These are phyloP conservation scores for Gloeostereum incarnatum DNA, from an alignment of 768 basidiomycete genomes.

Conservation along the genomic window DNA sequence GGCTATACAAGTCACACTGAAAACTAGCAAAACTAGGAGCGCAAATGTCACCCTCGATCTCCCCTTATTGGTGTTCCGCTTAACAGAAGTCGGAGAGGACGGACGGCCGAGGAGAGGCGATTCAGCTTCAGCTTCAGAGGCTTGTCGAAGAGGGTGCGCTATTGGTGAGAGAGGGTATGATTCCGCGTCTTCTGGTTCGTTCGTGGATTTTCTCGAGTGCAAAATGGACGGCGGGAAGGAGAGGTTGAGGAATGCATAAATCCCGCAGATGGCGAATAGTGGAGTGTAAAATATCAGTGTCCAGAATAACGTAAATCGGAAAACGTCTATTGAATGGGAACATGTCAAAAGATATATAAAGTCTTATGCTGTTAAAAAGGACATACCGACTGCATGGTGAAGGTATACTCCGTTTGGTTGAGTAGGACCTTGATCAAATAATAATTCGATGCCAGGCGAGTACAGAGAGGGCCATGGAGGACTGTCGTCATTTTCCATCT, in stretches of 20 bases:
- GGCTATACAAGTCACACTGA: conserved; percentile 29
- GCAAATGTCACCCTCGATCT: conserved; percentile 39
- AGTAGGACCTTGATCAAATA: conserved; percentile 25
- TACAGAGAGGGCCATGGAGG: conserved; percentile 43
- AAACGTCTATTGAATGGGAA: conserved; percentile 30
- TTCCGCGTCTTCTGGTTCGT: conserved; percentile 1
- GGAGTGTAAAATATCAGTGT: conserved; percentile 40
- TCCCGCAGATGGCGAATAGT: conserved; percentile 36
- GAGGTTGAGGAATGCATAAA: conserved; percentile 43
- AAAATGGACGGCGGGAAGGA: conserved; percentile 30
- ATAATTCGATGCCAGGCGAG: conserved; percentile 37
- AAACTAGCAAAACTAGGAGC: conserved; percentile 32
- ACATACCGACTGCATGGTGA: conserved; percentile 26
- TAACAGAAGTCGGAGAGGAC: conserved; percentile 5
- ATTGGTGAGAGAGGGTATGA: background rate
- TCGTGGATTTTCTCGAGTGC: conserved; percentile 5
- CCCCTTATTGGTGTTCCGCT: conserved; percentile 23
- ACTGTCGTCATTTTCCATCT: too few species aligned
- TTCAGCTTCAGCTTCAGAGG: conserved; percentile 4
- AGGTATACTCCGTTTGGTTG: conserved; percentile 36
- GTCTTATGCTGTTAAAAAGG: background rate
- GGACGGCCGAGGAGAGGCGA: conserved; percentile 9
- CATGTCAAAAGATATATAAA: background rate
- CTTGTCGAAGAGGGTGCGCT: background rate
- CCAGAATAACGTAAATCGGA: conserved; percentile 47